Conservation (phyloP, 192 early-diverging fungal species). For the Geranomyces michiganensis region DNA sequence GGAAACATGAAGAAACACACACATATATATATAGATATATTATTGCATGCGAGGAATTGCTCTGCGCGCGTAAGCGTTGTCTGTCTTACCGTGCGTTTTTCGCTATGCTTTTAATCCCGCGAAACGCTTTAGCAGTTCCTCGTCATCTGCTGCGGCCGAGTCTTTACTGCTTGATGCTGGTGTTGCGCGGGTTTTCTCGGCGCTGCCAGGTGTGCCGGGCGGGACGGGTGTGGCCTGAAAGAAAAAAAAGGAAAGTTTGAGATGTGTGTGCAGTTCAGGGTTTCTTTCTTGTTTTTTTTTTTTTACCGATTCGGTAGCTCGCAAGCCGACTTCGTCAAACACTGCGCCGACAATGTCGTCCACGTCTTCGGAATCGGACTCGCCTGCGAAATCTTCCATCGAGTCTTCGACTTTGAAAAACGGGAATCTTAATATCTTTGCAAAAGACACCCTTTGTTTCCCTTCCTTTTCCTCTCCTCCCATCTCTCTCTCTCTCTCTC, state of each 20-base stretch:
- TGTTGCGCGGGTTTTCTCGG: neutral
- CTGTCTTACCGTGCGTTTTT: too few species aligned
- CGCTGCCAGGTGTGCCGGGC: neutral
- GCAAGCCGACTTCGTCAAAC: constrained; percentile 44
- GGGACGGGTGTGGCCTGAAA: neutral
- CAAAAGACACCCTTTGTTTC: too few species aligned
- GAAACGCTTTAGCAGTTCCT: neutral
- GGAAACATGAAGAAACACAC: too few species aligned
- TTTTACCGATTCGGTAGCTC: constrained; percentile 5
- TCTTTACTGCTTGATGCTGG: neutral
- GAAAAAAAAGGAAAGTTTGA: neutral
- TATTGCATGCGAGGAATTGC: too few species aligned
- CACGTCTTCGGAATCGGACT: constrained; percentile 32
- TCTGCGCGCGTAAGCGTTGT: too few species aligned
- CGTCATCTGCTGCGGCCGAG: neutral
- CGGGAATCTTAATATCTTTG: neutral
- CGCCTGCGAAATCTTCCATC: constrained; percentile 37
- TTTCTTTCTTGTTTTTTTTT: too few species aligned
- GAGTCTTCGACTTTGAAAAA: constrained; percentile 35
- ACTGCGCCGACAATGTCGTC: constrained; percentile 45
- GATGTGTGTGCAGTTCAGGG: too few species aligned
- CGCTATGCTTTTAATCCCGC: constrained; percentile 1
- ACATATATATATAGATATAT: too few species aligned
- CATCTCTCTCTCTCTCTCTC: too few species aligned
- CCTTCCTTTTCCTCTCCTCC: too few species aligned